Base-by-base conservation (phyloP, 2,329 filamentous ascomycete genomes). In the Mycosphaerella arachidis region DNA sequence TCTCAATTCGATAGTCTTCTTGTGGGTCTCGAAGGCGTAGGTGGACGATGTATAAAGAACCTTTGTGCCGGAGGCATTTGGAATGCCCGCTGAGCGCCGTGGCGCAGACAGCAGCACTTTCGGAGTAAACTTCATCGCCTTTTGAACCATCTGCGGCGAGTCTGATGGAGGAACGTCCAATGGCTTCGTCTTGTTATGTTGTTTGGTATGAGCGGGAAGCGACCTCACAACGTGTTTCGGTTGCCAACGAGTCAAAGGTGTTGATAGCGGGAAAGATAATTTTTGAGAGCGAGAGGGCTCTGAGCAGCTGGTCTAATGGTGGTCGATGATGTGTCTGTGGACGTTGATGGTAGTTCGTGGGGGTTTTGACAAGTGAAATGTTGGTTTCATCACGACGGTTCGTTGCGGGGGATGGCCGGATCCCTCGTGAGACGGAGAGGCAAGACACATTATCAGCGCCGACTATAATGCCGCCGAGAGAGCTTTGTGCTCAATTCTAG, bases 1-100 rank as follows among this genome's bases (percentile, higher is more conserved):
- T 18, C 87, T 84, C 66, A 89, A 86, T 76, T 92, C 87, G 61
- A 79, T 81, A 5, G 81, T 83, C 71, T 87, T 88, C 51, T 81
- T 80, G 71, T 95, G 91, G 0, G 84, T 81, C 43, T 88, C 81
- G 74, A 96, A 96, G 5, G 86, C 92, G 74, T 96, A 96, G 1
- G 87, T 85, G 0, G 88, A 90, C 16, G 86, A 83, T 46, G 85
- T 85, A 70, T 87, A 91, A 30, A 92, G 75, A 51, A 87, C 80
- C 59, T 83, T 79, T 56, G 83, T 84, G 48, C 87, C 88, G 55
- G 83, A 79, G 40, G 80, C 73, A 72, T 91, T 93, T n/a, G 90
- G 89, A 0, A 85, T 74, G 52, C 86, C 89, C 16, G 85, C 73
- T 10, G 87, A 89, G 52, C 90, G 85, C 58, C 90, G 85, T 33